A percentile compares a stretch with the other conserved stretches of the same genome.
phyloP scores from a whole-genome alignment of 768 basidiomycete genomes.

The Fomitopsis serialis region DNA sequence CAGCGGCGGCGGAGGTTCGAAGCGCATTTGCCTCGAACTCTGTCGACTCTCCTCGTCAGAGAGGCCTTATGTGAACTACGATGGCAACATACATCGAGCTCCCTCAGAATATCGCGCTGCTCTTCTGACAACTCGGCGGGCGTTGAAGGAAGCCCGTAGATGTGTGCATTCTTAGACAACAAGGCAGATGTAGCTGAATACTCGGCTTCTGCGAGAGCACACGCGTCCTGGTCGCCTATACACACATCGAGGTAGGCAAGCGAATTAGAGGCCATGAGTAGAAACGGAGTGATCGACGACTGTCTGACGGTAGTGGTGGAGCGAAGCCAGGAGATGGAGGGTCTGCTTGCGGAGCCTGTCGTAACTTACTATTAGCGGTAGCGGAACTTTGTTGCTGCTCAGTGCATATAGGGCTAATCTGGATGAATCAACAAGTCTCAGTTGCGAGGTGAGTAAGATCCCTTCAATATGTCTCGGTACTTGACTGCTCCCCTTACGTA shows the following conservation, averaged over 20 bases:
- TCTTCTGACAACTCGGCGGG: slow-evolving; percentile 37
- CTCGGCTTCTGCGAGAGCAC: slow-evolving; percentile 19
- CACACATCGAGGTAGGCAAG: slow-evolving; percentile 35
- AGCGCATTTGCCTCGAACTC: slow-evolving; percentile 28
- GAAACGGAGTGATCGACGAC: not conserved
- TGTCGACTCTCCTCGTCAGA: not conserved
- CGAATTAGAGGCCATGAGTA: not conserved
- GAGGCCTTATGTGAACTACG: not conserved
- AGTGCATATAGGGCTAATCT: too few species aligned
- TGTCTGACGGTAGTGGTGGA: too few species aligned
- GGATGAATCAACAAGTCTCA: too few species aligned
- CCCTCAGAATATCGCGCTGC: slow-evolving; percentile 35
- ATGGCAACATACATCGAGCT: slow-evolving; percentile 26
- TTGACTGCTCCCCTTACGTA: too few species aligned
- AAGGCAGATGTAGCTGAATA: slow-evolving; percentile 29
- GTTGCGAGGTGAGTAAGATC: too few species aligned
- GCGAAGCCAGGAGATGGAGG: not conserved
- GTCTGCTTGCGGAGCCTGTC: too few species aligned
- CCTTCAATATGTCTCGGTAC: too few species aligned
- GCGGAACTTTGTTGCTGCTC: too few species aligned
- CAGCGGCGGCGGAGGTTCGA: slow-evolving; percentile 32
- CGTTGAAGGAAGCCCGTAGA: slow-evolving; percentile 37
- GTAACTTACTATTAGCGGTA: too few species aligned
- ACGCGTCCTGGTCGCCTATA: slow-evolving; percentile 31
- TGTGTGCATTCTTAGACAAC: slow-evolving; percentile 31